Percentiles rank a stretch among this genome's conserved stretches.
Conservation (phyloP, 495 filamentous ascomycete genomes). For the Astrothelium subdiscretum region DNA sequence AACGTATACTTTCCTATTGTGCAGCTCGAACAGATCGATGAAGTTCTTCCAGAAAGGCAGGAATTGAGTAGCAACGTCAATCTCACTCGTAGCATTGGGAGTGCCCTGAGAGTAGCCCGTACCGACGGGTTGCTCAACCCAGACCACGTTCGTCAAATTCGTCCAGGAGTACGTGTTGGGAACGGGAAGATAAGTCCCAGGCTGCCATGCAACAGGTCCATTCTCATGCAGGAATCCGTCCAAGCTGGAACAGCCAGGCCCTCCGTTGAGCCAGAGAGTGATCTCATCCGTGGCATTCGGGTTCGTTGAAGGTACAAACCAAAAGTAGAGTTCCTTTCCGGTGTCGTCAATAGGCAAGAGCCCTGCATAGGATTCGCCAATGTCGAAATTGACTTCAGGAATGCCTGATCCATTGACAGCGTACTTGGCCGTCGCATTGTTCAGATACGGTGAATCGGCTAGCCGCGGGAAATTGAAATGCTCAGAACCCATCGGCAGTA, state of each 20-base stretch:
- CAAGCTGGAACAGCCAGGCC: slow-evolving; percentile 28
- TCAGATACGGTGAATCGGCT: background rate
- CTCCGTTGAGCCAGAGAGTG: slow-evolving; percentile 31
- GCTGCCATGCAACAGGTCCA: slow-evolving; percentile 31
- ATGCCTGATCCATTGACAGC: slow-evolving; percentile 28
- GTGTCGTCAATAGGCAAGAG: slow-evolving; percentile 25
- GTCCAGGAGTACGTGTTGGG: slow-evolving; percentile 18
- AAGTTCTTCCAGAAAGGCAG: slow-evolving; percentile 55
- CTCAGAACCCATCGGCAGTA: background rate
- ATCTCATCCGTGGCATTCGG: slow-evolving; percentile 21
- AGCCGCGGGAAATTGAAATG: background rate
- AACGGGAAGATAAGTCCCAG: slow-evolving; percentile 22
- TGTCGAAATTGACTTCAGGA: slow-evolving; percentile 32
- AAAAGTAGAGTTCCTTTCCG: slow-evolving; percentile 32
- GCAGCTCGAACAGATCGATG: slow-evolving; percentile 45
- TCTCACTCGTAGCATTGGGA: slow-evolving; percentile 41
- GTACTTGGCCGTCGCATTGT: slow-evolving; percentile 16
- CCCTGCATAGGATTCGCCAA: slow-evolving; percentile 33
- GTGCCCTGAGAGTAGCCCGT: slow-evolving; percentile 43
- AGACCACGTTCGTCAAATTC: slow-evolving; percentile 30
- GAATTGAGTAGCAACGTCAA: slow-evolving; percentile 48
- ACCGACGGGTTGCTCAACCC: slow-evolving; percentile 25
- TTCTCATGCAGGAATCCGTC: slow-evolving; percentile 32
- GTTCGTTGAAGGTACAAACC: slow-evolving; percentile 29
- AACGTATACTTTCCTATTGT: slow-evolving; percentile 50